A percentile compares a stretch with the other conserved stretches of the same genome.
These are phyloP conservation scores for Trametes meyenii DNA, from an alignment of 768 basidiomycete species.

Conservation along the genomic window DNA sequence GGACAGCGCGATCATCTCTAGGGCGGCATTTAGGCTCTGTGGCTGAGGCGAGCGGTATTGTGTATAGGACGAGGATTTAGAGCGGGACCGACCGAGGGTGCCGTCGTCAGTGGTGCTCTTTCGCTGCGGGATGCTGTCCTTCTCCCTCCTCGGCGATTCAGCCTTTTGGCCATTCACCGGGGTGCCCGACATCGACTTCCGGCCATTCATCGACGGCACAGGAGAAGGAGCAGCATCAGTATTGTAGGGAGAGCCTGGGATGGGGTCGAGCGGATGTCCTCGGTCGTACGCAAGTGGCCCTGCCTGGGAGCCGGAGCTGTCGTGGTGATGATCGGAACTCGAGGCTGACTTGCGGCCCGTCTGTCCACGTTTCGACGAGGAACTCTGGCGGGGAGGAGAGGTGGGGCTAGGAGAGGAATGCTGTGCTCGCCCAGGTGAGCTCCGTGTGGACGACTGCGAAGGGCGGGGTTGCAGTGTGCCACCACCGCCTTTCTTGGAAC, in stretches of 20 bases:
- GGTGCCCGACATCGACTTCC: constrained; percentile 42
- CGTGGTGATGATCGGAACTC: constrained; percentile 21
- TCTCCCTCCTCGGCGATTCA: constrained; percentile 30
- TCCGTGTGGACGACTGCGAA: constrained; percentile 31
- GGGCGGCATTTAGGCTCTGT: constrained; percentile 72
- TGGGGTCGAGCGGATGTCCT: constrained; percentile 37
- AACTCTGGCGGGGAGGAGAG: constrained; percentile 4
- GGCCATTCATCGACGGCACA: constrained; percentile 44
- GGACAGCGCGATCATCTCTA: constrained; percentile 58
- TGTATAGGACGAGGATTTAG: constrained; percentile 60
- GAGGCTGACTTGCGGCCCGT: constrained; percentile 20
- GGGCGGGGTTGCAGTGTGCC: constrained; percentile 21
- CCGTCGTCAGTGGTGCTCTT: constrained; percentile 22
- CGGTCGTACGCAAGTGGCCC: constrained; percentile 32
- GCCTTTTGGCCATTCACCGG: constrained; percentile 35
- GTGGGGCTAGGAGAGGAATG: constrained; percentile 9
- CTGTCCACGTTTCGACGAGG: constrained; percentile 7
- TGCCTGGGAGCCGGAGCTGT: constrained; percentile 14
- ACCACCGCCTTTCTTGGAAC: constrained; percentile 3
- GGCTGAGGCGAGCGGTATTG: constrained; percentile 58
- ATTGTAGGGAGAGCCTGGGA: constrained; percentile 59
- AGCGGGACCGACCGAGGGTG: constrained; percentile 38
- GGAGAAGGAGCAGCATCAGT: constrained; percentile 57
- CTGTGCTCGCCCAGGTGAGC: constrained; percentile 23
- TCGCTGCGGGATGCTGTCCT: constrained; percentile 36